Conservation (phyloP, 768 basidiomycete species). For the Cyathus striatus region DNA sequence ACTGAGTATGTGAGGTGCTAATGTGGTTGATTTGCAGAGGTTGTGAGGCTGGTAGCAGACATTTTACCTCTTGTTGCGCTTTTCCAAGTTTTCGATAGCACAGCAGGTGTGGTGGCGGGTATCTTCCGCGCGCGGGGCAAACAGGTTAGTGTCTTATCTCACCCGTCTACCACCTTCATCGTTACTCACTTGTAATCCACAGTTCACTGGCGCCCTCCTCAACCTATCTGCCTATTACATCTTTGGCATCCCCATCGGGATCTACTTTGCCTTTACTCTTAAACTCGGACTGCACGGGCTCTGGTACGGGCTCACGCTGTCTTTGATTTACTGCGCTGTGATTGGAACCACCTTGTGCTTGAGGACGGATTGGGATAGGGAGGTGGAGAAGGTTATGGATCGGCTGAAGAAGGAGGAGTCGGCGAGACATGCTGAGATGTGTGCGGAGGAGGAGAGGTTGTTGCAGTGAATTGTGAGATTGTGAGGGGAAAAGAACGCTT, state of each 20-base stretch:
- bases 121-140: constrained; percentile 82
- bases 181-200: constrained; percentile 1
- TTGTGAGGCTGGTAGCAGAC: constrained; percentile 54
- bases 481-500: too few relatives aligned
- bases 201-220: constrained; percentile 72
- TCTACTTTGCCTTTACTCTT: constrained; percentile 67
- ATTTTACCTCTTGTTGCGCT: constrained; percentile 74
- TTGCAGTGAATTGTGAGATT: not conserved
- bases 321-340: constrained; percentile 53
- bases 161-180: constrained; percentile 1
- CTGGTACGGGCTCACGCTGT: constrained; percentile 78
- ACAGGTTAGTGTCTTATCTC: constrained; percentile 35
- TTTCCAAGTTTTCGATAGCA: constrained; percentile 85
- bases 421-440: constrained; percentile 9
- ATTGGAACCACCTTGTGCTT: constrained; percentile 51
- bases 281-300: constrained; percentile 64
- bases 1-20: too few relatives aligned
- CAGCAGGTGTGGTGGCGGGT: constrained; percentile 62
- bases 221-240: constrained; percentile 82
- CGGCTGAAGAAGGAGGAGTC: constrained; percentile 47
- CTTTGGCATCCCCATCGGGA: constrained; percentile 78
- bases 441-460: not conserved
- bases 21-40: constrained; percentile 27
- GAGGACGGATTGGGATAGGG: constrained; percentile 61
- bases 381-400: constrained; percentile 57